Evolutionary conservation across 2,329 filamentous ascomycete genomes (phyloP).

Genomic region (Biscogniauxia marginata): DNA sequence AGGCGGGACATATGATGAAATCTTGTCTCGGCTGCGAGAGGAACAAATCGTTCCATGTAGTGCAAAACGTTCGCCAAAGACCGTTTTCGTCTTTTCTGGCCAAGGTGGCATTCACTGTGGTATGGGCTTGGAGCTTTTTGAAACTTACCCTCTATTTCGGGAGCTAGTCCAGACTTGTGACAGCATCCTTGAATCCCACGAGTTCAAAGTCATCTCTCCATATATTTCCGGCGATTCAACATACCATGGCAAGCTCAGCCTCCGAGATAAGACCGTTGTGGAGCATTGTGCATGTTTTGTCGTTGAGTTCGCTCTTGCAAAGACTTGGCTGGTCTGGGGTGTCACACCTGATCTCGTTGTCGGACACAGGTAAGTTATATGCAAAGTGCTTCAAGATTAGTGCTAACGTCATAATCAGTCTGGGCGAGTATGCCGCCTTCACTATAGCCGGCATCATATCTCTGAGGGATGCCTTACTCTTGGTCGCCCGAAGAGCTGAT

Average conservation of each 20-base stretch:
- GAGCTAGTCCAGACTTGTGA: slow-evolving; percentile 27
- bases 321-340: slow-evolving; percentile 27
- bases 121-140: slow-evolving; percentile 31
- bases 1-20: slow-evolving; percentile 7
- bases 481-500: slow-evolving; percentile 22
- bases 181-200: slow-evolving; percentile 20
- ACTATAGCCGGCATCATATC: slow-evolving; percentile 17
- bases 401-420: slow-evolving; percentile 12
- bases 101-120: slow-evolving; percentile 33
- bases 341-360: slow-evolving; percentile 20
- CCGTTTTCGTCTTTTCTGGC: slow-evolving; percentile 35
- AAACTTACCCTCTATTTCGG: slow-evolving; percentile 27
- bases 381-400: neutral
- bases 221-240: slow-evolving; percentile 39
- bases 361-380: slow-evolving; percentile 22
- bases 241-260: slow-evolving; percentile 8
- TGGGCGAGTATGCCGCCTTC: slow-evolving; percentile 29
- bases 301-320: slow-evolving; percentile 32
- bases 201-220: slow-evolving; percentile 30
- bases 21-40: neutral
- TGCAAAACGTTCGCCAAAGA: neutral
- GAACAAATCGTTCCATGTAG: neutral
- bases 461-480: slow-evolving; percentile 18
- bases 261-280: slow-evolving; percentile 14
- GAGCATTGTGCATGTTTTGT: slow-evolving; percentile 32